Percentiles rank a stretch among this genome's conserved stretches.
Conservation (phyloP, 169 alveolate genomes). For the Plasmodium yoelii region DNA sequence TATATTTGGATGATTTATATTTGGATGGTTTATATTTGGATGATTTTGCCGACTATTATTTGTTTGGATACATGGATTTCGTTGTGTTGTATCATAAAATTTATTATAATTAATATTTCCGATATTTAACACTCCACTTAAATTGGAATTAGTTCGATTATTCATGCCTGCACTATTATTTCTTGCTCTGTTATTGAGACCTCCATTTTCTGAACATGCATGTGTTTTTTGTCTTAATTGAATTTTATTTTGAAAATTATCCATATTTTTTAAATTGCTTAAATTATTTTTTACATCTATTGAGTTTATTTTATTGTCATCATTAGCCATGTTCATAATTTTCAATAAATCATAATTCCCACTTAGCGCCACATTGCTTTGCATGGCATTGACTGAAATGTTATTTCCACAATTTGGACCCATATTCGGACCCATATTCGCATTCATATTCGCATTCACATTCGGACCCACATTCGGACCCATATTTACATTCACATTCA, state of each 20-base stretch:
- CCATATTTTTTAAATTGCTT: background rate
- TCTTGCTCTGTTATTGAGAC: background rate
- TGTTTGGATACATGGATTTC: background rate
- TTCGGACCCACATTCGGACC: background rate
- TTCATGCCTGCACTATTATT: background rate
- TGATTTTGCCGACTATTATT: background rate
- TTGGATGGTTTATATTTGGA: no score
- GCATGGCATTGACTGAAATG: background rate
- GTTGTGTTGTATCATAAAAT: background rate
- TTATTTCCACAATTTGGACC: background rate
- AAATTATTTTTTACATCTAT: conserved; percentile 13
- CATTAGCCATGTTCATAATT: conserved; percentile 5
- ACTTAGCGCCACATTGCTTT: background rate
- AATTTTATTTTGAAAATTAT: conserved; percentile 4
- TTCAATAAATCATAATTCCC: conserved; percentile 3
- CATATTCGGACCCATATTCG: no score
- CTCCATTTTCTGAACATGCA: conserved; percentile 7
- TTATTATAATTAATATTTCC: conserved; percentile 11
- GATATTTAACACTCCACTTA: background rate
- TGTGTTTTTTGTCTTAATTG: background rate
- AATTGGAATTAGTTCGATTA: background rate
- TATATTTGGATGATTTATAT: no score
- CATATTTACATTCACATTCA: background rate
- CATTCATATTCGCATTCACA: background rate
- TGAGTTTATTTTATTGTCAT: conserved; percentile 1